Base-by-base conservation (phyloP, 1,284 basidiomycete species). In the Ustilago lituana region DNA sequence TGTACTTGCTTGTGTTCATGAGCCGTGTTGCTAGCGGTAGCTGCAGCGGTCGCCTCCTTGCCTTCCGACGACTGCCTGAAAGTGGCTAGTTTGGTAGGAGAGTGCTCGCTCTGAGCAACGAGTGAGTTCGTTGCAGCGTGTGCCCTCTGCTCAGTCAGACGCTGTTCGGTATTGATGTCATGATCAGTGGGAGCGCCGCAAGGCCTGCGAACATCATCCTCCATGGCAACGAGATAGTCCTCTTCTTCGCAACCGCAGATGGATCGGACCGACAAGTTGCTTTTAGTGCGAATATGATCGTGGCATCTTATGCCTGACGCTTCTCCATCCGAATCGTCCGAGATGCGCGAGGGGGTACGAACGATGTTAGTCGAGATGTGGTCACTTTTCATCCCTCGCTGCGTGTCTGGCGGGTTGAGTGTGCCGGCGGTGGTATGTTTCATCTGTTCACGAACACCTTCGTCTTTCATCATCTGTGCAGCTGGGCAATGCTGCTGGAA, bases 181-280 rank as follows among this genome's bases (percentile, higher is more conserved):
- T n/a, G n/a, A 19, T n/a, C 8, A 26, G 20, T 15, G 19, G 26
- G 12, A 22, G 27, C 14, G 33, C 32, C 20, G 27, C 49, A 31
- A 1, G 54, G 55, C 45, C 47, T 57, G 10, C 61, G 40, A 23
- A 64, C 40, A 14, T 64, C 61, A 22, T 58, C 61, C 32, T 58
- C 54, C 31, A 50, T 23, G 5, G 50, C 50, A n/a, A 58, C 61
- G 15, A 64, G 39, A 14, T 44, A 49, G 31, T 58, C 55, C 14
- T 64, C 54, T 40, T 64, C 40, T 20, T 31, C 14, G 31, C 61
- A 45, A 5, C 24, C 37, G 46, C 61, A 58, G 26, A 64, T 40
- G 4, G 50, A 46, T 1, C 3, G 10, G 5, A 31, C 31, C 10
- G 39, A 26, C 5, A 20, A 20, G 7, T 14, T 19, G 24, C 20